phyloP scores from a whole-genome alignment of 768 basidiomycete genomes.

The Stropharia rugosoannulata region DNA sequence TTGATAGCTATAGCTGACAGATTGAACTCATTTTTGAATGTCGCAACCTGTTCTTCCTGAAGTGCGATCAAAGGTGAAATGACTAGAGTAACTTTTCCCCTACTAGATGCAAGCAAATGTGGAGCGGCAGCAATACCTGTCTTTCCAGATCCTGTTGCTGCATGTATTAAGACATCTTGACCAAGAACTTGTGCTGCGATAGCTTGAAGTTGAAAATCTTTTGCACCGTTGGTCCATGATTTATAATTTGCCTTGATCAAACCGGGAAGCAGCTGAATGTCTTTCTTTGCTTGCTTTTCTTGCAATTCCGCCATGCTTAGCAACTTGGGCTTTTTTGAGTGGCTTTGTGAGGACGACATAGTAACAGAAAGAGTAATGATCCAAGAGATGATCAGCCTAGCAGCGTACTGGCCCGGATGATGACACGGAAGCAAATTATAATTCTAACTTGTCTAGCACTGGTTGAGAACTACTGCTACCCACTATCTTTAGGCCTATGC shows the following conservation, averaged over 20 bases:
- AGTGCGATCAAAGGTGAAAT: conserved; percentile 38
- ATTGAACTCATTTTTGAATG: conserved; percentile 28
- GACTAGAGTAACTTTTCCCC: conserved; percentile 32
- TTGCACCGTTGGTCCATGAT: conserved; percentile 17
- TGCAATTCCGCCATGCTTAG: too few relatives aligned
- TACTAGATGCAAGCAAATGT: conserved; percentile 22
- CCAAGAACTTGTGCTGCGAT: conserved; percentile 27
- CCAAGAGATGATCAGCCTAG: too few relatives aligned
- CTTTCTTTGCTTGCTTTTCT: neutral
- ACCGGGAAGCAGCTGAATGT: neutral
- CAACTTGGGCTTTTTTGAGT: too few relatives aligned
- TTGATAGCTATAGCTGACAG: conserved; percentile 31
- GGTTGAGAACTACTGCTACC: too few relatives aligned
- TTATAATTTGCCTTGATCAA: neutral
- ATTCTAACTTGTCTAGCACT: too few relatives aligned
- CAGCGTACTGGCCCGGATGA: too few relatives aligned
- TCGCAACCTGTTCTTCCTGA: conserved; percentile 20
- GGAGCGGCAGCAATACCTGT: conserved; percentile 39
- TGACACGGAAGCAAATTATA: too few relatives aligned
- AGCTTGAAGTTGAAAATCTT: conserved; percentile 26
- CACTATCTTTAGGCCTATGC: too few relatives aligned
- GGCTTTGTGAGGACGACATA: too few relatives aligned
- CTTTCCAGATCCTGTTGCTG: conserved; percentile 37
- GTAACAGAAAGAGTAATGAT: too few relatives aligned
- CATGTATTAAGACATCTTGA: conserved; percentile 34